phyloP scores from a whole-genome alignment of 305 asterid species.

The Coffea humblotiana region DNA sequence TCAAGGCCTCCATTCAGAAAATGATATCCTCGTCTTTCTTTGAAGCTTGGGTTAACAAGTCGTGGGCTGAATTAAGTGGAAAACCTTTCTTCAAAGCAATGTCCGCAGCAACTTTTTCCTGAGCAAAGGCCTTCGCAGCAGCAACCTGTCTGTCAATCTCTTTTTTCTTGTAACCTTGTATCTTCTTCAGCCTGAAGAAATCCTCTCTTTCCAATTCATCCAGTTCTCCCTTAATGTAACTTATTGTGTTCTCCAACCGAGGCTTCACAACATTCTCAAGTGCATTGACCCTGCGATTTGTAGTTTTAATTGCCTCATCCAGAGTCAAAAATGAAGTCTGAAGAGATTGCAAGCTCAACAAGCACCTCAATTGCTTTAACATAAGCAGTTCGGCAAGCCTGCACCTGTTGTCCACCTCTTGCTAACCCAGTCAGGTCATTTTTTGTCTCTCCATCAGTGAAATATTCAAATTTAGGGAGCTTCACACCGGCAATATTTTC shows the following conservation, averaged over 20 bases:
- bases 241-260: conserved; percentile 70
- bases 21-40: conserved; percentile 74
- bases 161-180: conserved; percentile 82
- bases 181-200: conserved; percentile 85
- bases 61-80: conserved; percentile 42
- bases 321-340: conserved; percentile 91
- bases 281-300: conserved; percentile 90
- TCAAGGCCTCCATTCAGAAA: conserved; percentile 53
- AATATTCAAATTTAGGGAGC: conserved; percentile 70
- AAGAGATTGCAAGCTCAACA: conserved; percentile 78
- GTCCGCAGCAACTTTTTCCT: conserved; percentile 54
- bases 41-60: conserved; percentile 42
- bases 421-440: conserved; percentile 81
- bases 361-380: conserved; percentile 83
- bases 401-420: conserved; percentile 88
- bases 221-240: conserved; percentile 73
- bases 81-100: conserved; percentile 45
- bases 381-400: conserved; percentile 76
- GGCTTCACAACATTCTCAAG: conserved; percentile 89
- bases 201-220: conserved; percentile 92
- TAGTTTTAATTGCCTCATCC: conserved; percentile 56
- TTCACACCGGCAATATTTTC: conserved; percentile 91
- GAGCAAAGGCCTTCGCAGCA: conserved; percentile 56
- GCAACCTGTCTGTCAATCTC: conserved; percentile 65
- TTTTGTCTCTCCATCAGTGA: conserved; percentile 71